phyloP scores from a whole-genome alignment of 1,284 basidiomycete genomes.

The Rhizoctonia solani region DNA sequence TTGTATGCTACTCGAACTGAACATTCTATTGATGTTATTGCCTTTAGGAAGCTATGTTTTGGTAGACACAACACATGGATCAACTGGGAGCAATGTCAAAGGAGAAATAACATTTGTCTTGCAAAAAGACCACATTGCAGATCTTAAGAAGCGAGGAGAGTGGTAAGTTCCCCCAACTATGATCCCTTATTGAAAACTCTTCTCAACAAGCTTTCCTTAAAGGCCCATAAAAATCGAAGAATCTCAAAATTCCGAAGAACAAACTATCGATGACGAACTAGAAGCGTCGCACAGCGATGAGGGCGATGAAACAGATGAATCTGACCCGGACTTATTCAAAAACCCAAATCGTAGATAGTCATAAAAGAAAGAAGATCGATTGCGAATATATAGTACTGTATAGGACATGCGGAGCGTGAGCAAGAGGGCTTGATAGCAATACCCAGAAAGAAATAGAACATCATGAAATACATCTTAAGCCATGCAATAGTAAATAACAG shows the following conservation, averaged over 20 bases:
- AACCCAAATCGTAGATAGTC: constrained; percentile 16
- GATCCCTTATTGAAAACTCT: not conserved
- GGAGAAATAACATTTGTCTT: constrained; percentile 17
- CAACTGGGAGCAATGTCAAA: not conserved
- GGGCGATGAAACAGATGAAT: not conserved
- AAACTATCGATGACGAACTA: not conserved
- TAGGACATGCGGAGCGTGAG: constrained; percentile 4
- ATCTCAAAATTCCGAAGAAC: not conserved
- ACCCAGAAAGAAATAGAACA: constrained; percentile 6
- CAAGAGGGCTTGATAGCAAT: not conserved
- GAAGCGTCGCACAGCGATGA: not conserved
- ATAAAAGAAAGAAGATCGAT: constrained; percentile 11
- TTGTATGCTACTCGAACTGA: no score
- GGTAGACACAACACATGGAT: not conserved
- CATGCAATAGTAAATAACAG: constrained; percentile 17
- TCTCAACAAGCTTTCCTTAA: no score
- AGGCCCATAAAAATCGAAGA: constrained; percentile 13
- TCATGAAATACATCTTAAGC: constrained; percentile 18
- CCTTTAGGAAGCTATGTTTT: constrained; percentile 3
- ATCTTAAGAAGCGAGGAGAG: not conserved
- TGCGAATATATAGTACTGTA: constrained; percentile 17
- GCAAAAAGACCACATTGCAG: constrained; percentile 15
- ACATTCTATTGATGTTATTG: not conserved
- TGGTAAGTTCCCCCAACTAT: not conserved
- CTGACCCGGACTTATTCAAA: constrained; percentile 15